These are phyloP conservation scores for Serendipita indica DNA, from an alignment of 768 basidiomycete species.

Conservation along the genomic window DNA sequence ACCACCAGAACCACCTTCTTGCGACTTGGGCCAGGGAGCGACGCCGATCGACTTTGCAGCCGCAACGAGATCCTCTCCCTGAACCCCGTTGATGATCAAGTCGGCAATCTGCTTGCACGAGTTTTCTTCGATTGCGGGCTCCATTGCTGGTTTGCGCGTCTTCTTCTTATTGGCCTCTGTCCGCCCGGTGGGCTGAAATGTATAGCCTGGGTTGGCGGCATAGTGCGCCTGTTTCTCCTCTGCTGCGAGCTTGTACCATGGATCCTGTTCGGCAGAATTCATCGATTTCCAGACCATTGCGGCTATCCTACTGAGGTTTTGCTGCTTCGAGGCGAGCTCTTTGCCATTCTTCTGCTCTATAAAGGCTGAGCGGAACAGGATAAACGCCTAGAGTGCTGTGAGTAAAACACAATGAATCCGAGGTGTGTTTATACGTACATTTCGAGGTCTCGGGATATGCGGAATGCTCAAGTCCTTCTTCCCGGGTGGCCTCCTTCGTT, in stretches of 20 bases:
- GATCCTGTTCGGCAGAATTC: conserved; percentile 3
- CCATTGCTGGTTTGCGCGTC: neutral
- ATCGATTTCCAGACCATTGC: conserved; percentile 6
- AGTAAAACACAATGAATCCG: neutral
- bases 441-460: conserved; percentile 5
- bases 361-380: conserved; percentile 3
- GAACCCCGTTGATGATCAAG: conserved; percentile 1
- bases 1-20: neutral
- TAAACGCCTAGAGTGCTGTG: neutral
- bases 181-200: conserved; percentile 1
- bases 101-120: conserved; percentile 7
- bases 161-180: conserved; percentile 3
- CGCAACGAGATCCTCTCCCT: neutral
- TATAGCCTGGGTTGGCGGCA: conserved; percentile 8
- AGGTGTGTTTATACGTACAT: neutral
- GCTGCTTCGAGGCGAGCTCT: conserved; percentile 4
- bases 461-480: conserved; percentile 5
- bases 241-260: conserved; percentile 4
- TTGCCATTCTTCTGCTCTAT: conserved; percentile 9
- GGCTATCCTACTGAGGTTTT: conserved; percentile 5
- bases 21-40: neutral
- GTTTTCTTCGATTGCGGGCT: conserved; percentile 1
- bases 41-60: neutral
- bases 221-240: conserved; percentile 5
- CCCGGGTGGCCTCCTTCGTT: conserved; percentile 7